Conservation (phyloP, 2,329 filamentous ascomycete species). For the Clathrospora elynae region DNA sequence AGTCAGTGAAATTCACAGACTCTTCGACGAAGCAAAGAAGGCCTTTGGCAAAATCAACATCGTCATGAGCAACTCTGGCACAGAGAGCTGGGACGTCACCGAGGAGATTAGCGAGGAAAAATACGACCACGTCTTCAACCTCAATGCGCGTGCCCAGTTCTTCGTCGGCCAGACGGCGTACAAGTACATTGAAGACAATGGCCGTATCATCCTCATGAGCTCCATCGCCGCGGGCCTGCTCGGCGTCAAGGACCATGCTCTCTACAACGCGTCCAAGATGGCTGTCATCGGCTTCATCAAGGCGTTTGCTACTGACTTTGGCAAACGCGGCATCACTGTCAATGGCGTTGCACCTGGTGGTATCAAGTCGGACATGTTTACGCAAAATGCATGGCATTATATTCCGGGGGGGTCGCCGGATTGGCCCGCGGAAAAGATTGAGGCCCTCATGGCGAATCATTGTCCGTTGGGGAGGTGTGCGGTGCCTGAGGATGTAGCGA, state of each 20-base stretch:
- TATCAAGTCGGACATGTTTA: constrained; percentile 79
- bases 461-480: constrained; percentile 58
- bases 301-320: constrained; percentile 73
- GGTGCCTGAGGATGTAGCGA: constrained; percentile 52
- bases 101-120: constrained; percentile 72
- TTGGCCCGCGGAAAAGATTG: constrained; percentile 57
- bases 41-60: constrained; percentile 53
- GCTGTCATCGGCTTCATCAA: constrained; percentile 75
- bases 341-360: constrained; percentile 75
- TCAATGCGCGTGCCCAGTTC: constrained; percentile 74
- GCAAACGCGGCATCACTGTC: constrained; percentile 69
- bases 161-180: constrained; percentile 78
- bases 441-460: constrained; percentile 56
- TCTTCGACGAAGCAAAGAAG: constrained; percentile 54
- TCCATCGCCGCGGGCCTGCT: constrained; percentile 71
- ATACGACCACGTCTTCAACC: constrained; percentile 71
- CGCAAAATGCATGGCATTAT: constrained; percentile 63
- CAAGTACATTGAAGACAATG: constrained; percentile 70
- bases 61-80: constrained; percentile 62
- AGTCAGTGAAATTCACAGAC: constrained; percentile 62
- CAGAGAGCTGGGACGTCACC: constrained; percentile 70
- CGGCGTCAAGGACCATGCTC: constrained; percentile 71
- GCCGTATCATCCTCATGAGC: constrained; percentile 75
- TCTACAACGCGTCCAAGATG: constrained; percentile 75
- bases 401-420: constrained; percentile 57